A percentile compares a stretch with the other conserved stretches of the same genome.
Conservation (phyloP, 2,329 filamentous ascomycete species). For the Fusarium sp. region DNA sequence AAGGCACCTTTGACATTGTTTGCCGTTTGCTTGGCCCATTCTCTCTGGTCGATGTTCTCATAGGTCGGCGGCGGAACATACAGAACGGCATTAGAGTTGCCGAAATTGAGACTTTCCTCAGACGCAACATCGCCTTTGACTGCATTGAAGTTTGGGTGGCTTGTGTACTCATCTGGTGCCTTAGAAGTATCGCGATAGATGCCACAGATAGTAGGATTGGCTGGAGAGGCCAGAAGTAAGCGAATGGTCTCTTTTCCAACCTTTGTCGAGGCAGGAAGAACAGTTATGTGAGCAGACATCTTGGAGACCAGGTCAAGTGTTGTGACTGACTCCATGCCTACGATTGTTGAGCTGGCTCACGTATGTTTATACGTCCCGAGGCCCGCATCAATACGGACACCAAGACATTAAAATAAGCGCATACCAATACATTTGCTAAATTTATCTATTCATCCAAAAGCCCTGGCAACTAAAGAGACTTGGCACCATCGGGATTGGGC, state of each 20-base stretch:
- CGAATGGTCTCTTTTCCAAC: conserved; percentile 42
- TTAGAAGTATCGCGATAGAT: conserved; percentile 45
- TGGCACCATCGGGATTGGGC: not conserved
- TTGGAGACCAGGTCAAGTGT: not conserved
- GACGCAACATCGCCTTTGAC: conserved; percentile 42
- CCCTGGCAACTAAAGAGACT: not conserved
- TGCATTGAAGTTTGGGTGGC: conserved; percentile 40
- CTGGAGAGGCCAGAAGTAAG: conserved; percentile 34
- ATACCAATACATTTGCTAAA: not conserved
- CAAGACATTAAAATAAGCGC: not conserved
- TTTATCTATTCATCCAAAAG: not conserved
- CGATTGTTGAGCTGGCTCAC: not conserved
- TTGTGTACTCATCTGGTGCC: conserved; percentile 41
- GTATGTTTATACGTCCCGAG: not conserved
- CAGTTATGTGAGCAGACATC: conserved; percentile 43
- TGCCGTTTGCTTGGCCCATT: conserved; percentile 38
- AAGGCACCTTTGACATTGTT: conserved; percentile 38
- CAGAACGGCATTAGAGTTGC: conserved; percentile 43
- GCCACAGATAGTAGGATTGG: conserved; percentile 34
- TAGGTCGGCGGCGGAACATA: conserved; percentile 46
- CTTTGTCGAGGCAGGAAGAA: conserved; percentile 46
- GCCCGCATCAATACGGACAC: not conserved
- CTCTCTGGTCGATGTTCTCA: conserved; percentile 33
- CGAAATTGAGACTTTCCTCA: conserved; percentile 40
- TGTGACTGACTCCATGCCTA: not conserved